phyloP scores from a whole-genome alignment of 345 rosid species.

The Moricandia arvensis region DNA sequence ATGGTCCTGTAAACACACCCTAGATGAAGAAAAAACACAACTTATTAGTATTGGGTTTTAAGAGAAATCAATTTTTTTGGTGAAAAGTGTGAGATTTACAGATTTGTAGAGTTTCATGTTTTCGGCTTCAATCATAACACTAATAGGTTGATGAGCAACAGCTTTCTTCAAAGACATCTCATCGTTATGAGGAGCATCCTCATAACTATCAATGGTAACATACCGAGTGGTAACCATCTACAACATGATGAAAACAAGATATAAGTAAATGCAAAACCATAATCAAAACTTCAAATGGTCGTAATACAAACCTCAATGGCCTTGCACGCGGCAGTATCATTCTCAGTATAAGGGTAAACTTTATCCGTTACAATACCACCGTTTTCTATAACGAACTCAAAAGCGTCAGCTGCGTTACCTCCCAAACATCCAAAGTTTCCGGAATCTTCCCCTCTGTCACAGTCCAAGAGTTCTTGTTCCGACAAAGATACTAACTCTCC shows the following conservation, averaged over 20 bases:
- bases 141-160: slow-evolving; percentile 63
- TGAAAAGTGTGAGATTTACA: slow-evolving; percentile 29
- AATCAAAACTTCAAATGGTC: not conserved
- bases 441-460: slow-evolving; percentile 38
- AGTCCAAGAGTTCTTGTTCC: slow-evolving; percentile 75
- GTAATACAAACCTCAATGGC: slow-evolving; percentile 40
- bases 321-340: slow-evolving; percentile 45
- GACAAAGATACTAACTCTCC: slow-evolving; percentile 61
- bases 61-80: not conserved
- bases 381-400: slow-evolving; percentile 50
- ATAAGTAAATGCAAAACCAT: not conserved
- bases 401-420: slow-evolving; percentile 30
- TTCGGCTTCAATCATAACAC: slow-evolving; percentile 70
- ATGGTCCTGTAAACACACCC: slow-evolving; percentile 29
- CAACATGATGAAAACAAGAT: not conserved
- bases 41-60: not conserved
- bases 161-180: slow-evolving; percentile 67
- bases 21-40: not conserved
- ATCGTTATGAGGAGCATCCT: slow-evolving; percentile 56
- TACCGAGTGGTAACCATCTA: slow-evolving; percentile 56
- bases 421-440: slow-evolving; percentile 47
- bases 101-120: slow-evolving; percentile 67
- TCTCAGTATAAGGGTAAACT: slow-evolving; percentile 54
- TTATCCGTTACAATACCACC: slow-evolving; percentile 54
- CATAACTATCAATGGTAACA: slow-evolving; percentile 57